Percentiles rank a stretch among this genome's conserved stretches.
These are phyloP conservation scores for Hygrophila difformis DNA, from an alignment of 257 asterid species.

Conservation along the genomic window DNA sequence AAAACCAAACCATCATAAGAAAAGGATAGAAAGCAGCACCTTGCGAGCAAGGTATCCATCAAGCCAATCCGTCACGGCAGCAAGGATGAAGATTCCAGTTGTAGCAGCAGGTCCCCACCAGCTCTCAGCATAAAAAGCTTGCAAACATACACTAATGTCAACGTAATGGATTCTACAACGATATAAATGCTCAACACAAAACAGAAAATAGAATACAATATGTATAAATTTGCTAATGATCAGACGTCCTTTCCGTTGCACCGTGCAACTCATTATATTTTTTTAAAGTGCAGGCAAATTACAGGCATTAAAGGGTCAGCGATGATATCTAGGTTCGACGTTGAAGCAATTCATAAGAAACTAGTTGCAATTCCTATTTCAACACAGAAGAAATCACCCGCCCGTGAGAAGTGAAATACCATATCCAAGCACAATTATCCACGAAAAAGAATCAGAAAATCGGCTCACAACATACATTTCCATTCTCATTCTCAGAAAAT, in stretches of 20 bases:
- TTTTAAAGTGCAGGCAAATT: not conserved
- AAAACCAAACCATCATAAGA: conserved; percentile 8
- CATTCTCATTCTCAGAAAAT: no score
- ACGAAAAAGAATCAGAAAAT: conserved; percentile 4
- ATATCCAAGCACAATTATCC: conserved; percentile 4
- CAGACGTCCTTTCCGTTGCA: not conserved
- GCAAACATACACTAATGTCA: conserved; percentile 18
- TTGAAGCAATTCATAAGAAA: not conserved
- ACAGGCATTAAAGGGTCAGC: not conserved
- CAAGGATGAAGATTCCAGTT: conserved; percentile 73
- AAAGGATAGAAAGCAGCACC: conserved; percentile 37
- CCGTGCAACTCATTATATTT: not conserved
- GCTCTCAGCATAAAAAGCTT: conserved; percentile 80
- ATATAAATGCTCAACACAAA: conserved; percentile 5
- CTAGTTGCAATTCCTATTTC: not conserved
- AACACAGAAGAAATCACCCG: not conserved
- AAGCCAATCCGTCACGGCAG: conserved; percentile 97
- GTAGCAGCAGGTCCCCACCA: conserved; percentile 93
- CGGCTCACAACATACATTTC: not conserved
- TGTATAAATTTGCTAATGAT: not conserved
- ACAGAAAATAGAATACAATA: conserved; percentile 2
- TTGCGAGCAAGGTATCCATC: conserved; percentile 95
- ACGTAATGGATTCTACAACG: conserved; percentile 1
- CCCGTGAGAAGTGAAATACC: not conserved
- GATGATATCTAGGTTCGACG: not conserved